A percentile compares a stretch with the other conserved stretches of the same genome.
These are phyloP conservation scores for Gynostemma pentaphyllum DNA, from an alignment of 306 rosid species.

Conservation along the genomic window DNA sequence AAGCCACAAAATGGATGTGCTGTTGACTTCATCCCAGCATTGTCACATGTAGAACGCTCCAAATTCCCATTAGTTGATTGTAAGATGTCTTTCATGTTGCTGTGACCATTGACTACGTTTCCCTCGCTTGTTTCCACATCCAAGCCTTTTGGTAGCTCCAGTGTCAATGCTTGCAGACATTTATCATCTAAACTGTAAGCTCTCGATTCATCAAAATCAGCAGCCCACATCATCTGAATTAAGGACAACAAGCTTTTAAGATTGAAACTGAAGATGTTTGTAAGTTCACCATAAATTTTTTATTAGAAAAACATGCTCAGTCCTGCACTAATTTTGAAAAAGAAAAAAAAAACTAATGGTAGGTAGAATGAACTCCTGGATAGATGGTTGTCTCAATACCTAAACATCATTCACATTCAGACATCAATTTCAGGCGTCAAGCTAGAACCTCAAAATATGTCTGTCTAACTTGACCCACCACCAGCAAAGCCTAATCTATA, in stretches of 20 bases:
- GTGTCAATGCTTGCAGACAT: slow-evolving; percentile 54
- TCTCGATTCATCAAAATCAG: slow-evolving; percentile 80
- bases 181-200: slow-evolving; percentile 43
- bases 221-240: slow-evolving; percentile 96
- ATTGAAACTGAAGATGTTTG: not conserved
- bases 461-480: too few relatives aligned
- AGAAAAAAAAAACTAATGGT: not conserved
- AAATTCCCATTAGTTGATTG: slow-evolving; percentile 31
- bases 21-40: slow-evolving; percentile 32
- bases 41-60: slow-evolving; percentile 25
- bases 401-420: too few relatives aligned
- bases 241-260: slow-evolving; percentile 14
- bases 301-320: not conserved
- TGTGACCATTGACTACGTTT: slow-evolving; percentile 23
- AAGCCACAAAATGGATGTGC: slow-evolving; percentile 63
- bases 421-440: too few relatives aligned
- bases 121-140: slow-evolving; percentile 33
- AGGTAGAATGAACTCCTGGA: too few relatives aligned
- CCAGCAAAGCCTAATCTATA: too few relatives aligned
- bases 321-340: not conserved
- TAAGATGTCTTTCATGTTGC: slow-evolving; percentile 26
- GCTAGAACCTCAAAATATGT: too few relatives aligned
- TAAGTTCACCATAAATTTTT: not conserved
- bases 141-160: slow-evolving; percentile 52
- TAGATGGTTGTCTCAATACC: too few relatives aligned